These are phyloP conservation scores for Talaromyces adpressus DNA, from an alignment of 495 filamentous ascomycete genomes.

Conservation along the genomic window DNA sequence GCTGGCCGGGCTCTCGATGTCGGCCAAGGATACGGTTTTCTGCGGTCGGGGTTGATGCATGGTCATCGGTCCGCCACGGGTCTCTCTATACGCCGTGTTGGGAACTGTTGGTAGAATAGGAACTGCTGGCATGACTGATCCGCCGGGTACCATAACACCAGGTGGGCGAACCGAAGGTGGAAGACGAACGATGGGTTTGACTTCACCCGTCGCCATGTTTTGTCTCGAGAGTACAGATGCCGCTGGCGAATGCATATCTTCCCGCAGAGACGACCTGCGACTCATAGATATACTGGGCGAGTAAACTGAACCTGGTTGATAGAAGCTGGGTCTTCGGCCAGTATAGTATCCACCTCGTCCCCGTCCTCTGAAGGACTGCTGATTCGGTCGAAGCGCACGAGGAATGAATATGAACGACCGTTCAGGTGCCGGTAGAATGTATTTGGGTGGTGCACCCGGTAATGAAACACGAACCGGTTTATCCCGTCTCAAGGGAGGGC, in stretches of 20 bases:
- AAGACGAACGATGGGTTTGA: slow-evolving; percentile 78
- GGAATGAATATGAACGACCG: slow-evolving; percentile 98
- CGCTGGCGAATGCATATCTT: slow-evolving; percentile 67
- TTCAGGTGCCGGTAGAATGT: slow-evolving; percentile 83
- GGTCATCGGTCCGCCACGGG: slow-evolving; percentile 63
- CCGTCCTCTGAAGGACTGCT: slow-evolving; percentile 67
- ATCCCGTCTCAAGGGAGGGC: slow-evolving; percentile 88
- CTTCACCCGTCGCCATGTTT: slow-evolving; percentile 49
- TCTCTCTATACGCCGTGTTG: slow-evolving; percentile 73
- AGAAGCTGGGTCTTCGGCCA: slow-evolving; percentile 72
- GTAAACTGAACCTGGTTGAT: slow-evolving; percentile 70
- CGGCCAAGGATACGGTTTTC: slow-evolving; percentile 88
- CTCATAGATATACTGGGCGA: slow-evolving; percentile 90
- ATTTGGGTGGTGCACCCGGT: slow-evolving; percentile 67
- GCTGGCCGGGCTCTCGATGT: slow-evolving; percentile 80
- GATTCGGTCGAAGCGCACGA: slow-evolving; percentile 84
- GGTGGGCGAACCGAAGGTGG: slow-evolving; percentile 53
- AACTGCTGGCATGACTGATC: slow-evolving; percentile 8
- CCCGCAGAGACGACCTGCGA: slow-evolving; percentile 80
- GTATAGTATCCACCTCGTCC: slow-evolving; percentile 58
- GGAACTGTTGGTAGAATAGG: slow-evolving; percentile 42
- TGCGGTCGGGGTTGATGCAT: slow-evolving; percentile 97
- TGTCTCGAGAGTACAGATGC: slow-evolving; percentile 68
- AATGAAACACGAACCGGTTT: slow-evolving; percentile 95
- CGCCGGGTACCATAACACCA: background rate